Conservation (phyloP, 2,329 filamentous ascomycete genomes). For the Clonostachys chloroleuca region DNA sequence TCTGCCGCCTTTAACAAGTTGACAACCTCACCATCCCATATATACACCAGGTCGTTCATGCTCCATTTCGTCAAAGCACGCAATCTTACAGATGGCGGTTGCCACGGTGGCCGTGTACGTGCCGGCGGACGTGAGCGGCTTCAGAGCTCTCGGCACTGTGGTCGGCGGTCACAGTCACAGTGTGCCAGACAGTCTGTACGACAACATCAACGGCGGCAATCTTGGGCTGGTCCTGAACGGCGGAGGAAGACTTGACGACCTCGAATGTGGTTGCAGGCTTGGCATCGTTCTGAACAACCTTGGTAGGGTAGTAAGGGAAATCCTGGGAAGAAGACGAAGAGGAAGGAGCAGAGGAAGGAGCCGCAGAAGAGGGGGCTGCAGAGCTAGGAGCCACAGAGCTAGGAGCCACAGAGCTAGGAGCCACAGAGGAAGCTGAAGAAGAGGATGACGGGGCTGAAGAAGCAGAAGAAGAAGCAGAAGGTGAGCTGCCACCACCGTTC, state of each 20-base stretch:
- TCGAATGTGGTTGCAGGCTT: not conserved
- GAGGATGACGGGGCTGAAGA: not conserved
- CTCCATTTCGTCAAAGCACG: too few species aligned
- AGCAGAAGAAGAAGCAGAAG: not conserved
- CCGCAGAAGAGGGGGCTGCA: too few species aligned
- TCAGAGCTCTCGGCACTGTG: too few species aligned
- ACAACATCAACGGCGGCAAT: slow-evolving; percentile 16
- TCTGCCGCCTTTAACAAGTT: too few species aligned
- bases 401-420: not conserved
- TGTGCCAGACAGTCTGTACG: slow-evolving; percentile 34
- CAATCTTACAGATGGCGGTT: too few species aligned
- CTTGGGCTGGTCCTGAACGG: not conserved
- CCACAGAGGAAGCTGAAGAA: not conserved
- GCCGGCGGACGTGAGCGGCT: too few species aligned
- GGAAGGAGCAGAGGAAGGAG: not conserved
- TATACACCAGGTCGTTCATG: too few species aligned
- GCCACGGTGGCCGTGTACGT: too few species aligned
- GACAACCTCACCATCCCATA: too few species aligned
- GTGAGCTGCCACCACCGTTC: slow-evolving; percentile 23
- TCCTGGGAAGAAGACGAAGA: not conserved
- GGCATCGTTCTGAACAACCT: slow-evolving; percentile 2
- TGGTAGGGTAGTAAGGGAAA: not conserved
- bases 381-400: not conserved
- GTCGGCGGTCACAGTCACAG: slow-evolving; percentile 35
- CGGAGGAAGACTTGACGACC: not conserved